Percentiles rank a stretch among this genome's conserved stretches.
Evolutionary conservation across 1,139 yeast species (phyloP).

Genomic region (Kodamaea suecica): DNA sequence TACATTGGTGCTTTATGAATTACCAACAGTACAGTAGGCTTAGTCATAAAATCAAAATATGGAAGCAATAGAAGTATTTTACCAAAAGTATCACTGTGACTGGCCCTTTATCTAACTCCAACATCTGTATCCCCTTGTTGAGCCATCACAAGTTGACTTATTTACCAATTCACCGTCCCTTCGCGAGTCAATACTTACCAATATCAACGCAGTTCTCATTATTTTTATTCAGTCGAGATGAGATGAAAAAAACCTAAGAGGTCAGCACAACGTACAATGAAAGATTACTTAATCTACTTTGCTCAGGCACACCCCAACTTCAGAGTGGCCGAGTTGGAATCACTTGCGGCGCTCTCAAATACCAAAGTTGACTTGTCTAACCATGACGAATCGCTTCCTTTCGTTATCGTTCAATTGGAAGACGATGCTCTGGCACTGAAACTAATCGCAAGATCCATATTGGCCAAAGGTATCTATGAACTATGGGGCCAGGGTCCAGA

Average conservation of each 20-base stretch:
- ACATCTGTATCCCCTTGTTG: no score
- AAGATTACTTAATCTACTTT: constrained; percentile 67
- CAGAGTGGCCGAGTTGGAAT: constrained; percentile 77
- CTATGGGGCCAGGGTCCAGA: constrained; percentile 72
- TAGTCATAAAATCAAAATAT: no score
- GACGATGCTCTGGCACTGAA: constrained; percentile 64
- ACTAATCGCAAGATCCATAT: constrained; percentile 63
- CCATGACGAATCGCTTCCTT: constrained; percentile 66
- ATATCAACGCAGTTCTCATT: no score
- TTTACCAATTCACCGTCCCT: no score
- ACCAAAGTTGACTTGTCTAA: constrained; percentile 57
- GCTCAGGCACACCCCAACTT: constrained; percentile 84
- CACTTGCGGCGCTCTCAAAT: constrained; percentile 65
- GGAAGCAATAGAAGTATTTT: no score
- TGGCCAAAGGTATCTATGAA: constrained; percentile 77
- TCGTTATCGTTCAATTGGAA: constrained; percentile 61
- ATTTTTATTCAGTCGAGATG: background rate
- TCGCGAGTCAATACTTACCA: no score
- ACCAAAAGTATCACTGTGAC: no score
- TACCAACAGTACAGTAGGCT: no score
- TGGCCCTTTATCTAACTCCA: no score
- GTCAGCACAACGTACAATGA: constrained; percentile 26
- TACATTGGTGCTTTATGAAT: no score
- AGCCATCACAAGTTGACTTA: no score
- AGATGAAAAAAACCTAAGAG: background rate